Percentiles rank a stretch among this genome's conserved stretches.
These are phyloP conservation scores for Huntiella bhutanensis DNA, from an alignment of 2,329 filamentous ascomycete genomes.

Conservation along the genomic window DNA sequence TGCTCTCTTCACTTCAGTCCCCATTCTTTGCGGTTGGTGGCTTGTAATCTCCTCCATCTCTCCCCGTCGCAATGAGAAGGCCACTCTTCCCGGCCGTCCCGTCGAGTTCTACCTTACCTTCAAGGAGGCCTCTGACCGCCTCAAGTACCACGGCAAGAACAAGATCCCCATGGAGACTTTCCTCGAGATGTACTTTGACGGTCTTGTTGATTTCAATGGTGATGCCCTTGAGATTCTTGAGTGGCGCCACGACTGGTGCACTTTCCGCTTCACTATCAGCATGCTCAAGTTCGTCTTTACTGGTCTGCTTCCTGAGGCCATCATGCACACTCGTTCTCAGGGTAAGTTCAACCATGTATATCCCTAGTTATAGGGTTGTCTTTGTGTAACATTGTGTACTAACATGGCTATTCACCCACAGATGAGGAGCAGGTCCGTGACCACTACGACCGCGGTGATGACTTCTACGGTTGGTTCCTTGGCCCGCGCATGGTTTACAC, in stretches of 20 bases:
- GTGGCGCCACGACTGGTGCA: constrained; percentile 93
- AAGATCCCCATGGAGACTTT: constrained; percentile 87
- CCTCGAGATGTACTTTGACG: constrained; percentile 95
- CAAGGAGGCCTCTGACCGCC: constrained; percentile 41
- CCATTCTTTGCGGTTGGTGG: constrained; percentile 65
- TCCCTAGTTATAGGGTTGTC: not conserved
- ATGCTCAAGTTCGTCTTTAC: constrained; percentile 80
- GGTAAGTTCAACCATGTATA: constrained; percentile 18
- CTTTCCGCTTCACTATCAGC: constrained; percentile 71
- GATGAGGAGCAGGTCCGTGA: constrained; percentile 92
- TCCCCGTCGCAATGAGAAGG: constrained; percentile 86
- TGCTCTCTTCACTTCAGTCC: constrained; percentile 61
- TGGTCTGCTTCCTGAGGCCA: constrained; percentile 72
- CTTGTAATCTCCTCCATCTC: constrained; percentile 58
- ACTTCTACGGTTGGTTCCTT: constrained; percentile 97
- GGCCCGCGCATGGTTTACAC: constrained; percentile 99
- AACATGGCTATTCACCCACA: not conserved
- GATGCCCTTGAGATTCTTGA: constrained; percentile 79
- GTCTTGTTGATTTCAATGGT: constrained; percentile 86
- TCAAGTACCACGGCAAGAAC: constrained; percentile 56
- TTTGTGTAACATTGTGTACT: not conserved
- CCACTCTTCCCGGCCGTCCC: constrained; percentile 62
- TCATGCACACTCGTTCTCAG: constrained; percentile 83
- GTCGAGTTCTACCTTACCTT: constrained; percentile 83
- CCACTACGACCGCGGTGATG: constrained; percentile 94